A percentile compares a stretch with the other conserved stretches of the same genome.
phyloP scores from a whole-genome alignment of 164 flowering plant species.

The Macadamia integrifolia region DNA sequence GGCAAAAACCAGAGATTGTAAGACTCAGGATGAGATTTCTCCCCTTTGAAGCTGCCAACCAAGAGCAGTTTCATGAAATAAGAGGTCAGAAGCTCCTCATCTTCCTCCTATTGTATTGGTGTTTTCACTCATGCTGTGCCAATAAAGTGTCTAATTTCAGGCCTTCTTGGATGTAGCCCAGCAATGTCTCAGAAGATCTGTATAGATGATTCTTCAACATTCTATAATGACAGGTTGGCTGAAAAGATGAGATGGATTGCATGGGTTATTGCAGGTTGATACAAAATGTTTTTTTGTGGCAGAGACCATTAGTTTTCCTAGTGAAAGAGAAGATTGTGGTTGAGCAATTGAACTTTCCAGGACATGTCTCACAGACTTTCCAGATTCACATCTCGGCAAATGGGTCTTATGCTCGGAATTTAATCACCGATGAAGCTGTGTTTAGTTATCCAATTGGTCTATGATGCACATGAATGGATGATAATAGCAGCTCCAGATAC shows the following conservation, averaged over 20 bases:
- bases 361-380: not conserved
- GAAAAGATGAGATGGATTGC: not conserved
- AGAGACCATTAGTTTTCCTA: not conserved
- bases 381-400: no score
- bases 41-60: slow-evolving; percentile 44
- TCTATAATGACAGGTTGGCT: slow-evolving; percentile 76
- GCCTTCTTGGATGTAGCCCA: slow-evolving; percentile 82
- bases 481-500: not conserved
- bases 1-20: slow-evolving; percentile 59
- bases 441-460: slow-evolving; percentile 38
- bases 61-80: slow-evolving; percentile 33
- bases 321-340: not conserved
- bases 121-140: slow-evolving; percentile 80
- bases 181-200: slow-evolving; percentile 63
- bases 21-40: slow-evolving; percentile 63
- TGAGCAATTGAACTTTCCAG: not conserved
- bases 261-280: not conserved
- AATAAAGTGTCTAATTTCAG: slow-evolving; percentile 82
- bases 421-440: slow-evolving; percentile 16
- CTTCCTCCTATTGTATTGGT: slow-evolving; percentile 46
- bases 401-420: not conserved
- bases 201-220: slow-evolving; percentile 91
- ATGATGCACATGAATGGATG: not conserved
- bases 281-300: not conserved
- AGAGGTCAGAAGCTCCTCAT: slow-evolving; percentile 31